Base-by-base conservation (phyloP, 768 basidiomycete genomes). In the Calocybe gangraenosa region DNA sequence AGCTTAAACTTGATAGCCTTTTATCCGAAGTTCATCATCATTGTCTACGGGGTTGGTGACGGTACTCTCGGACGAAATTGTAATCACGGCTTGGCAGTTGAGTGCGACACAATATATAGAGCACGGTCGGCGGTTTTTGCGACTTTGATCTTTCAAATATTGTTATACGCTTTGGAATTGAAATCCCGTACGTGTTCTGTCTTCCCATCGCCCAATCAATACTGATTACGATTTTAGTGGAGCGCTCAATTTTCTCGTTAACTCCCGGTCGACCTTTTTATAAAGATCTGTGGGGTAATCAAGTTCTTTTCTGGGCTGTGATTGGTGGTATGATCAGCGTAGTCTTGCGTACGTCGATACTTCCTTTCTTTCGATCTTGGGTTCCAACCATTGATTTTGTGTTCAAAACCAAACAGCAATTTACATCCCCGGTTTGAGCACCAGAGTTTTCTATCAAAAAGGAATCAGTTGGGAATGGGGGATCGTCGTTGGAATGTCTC, bases 401-500 rank as follows among this genome's bases (percentile, higher is more conserved):
- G 4, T 42, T 18, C n/a, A n/a, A n/a, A n/a, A n/a, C n/a, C n/a
- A n/a, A n/a, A n/a, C 40, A 67, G 68, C 65, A 7, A 64, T 69
- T 30, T 71, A 69, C 41, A 58, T 69, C 34, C 68, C 69, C 13
- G 58, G 60, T 1, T 59, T 69, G 41, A 70, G 65, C 43, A 66
- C 57, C 35, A 50, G 54, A 3, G 63, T 70, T 10, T 69, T 70
- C 48, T 67, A 69, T 42, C 69, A 68, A 45, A 57, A 48, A 9
- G 60, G 63, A 11, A 69, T 70, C 14, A 44, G 56, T 3, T 69
- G 67, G 67, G 69, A 70, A 47, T 70, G 69, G 67, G 66, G 64
- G 7, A 46, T 70, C 18, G 65, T 67, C 7, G 45, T 64, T 25
- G 67, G 63, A 28, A 63, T 68, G 66, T 63, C 67, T 7, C 25